Evolutionary conservation across 441 rosid genomes (phyloP).

Genomic region (Aleurites moluccanus): DNA sequence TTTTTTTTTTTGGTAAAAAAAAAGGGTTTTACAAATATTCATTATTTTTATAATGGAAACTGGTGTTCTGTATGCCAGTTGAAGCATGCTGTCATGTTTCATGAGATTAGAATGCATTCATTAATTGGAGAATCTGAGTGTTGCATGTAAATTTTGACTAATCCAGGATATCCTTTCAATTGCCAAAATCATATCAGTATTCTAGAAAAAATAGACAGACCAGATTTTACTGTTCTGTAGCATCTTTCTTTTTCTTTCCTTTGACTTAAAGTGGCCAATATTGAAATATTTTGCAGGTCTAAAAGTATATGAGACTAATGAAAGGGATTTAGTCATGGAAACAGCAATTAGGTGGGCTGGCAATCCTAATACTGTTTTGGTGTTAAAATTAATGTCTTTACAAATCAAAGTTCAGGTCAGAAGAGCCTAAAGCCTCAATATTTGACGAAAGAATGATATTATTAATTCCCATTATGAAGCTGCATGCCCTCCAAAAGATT

Average conservation of each 20-base stretch:
- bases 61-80: background rate
- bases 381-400: constrained; percentile 54
- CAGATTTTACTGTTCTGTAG: background rate
- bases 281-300: constrained; percentile 49
- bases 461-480: constrained; percentile 20
- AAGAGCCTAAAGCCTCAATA: constrained; percentile 22
- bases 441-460: constrained; percentile 10
- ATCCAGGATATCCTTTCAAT: background rate
- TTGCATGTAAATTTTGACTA: background rate
- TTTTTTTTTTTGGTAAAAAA: too few species aligned
- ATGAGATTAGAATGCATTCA: background rate
- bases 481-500: constrained; percentile 12
- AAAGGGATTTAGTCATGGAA: constrained; percentile 75
- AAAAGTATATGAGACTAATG: constrained; percentile 76
- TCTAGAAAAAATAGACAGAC: background rate
- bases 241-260: background rate
- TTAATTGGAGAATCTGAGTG: background rate
- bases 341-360: constrained; percentile 90
- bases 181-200: background rate
- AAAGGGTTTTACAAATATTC: too few species aligned
- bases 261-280: background rate
- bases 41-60: background rate
- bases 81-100: background rate
- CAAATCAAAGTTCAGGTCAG: constrained; percentile 73
- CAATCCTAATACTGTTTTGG: constrained; percentile 76